A percentile compares a stretch with the other conserved stretches of the same genome.
Conservation (phyloP, 768 basidiomycete genomes). For the Leccinum rimulosum region DNA sequence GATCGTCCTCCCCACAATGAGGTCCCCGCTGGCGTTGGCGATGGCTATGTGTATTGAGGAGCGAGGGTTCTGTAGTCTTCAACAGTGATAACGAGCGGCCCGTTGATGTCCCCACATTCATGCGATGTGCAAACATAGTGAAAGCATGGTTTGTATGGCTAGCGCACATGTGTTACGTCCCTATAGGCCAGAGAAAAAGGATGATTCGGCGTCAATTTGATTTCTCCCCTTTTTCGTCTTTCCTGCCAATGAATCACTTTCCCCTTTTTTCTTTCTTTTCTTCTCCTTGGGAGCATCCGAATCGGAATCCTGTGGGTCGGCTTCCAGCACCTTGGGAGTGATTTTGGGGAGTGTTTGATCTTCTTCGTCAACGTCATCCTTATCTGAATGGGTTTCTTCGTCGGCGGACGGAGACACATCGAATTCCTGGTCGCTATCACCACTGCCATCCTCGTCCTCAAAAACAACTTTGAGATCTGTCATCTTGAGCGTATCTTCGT, state of each 20-base stretch:
- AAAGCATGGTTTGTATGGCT: not conserved
- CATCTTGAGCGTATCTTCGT: constrained; percentile 82
- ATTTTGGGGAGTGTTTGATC: constrained; percentile 11
- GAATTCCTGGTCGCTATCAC: constrained; percentile 21
- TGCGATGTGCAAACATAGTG: not conserved
- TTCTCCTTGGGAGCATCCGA: constrained; percentile 35
- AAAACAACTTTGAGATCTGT: constrained; percentile 83
- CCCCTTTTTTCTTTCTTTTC: constrained; percentile 59
- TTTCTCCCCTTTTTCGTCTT: constrained; percentile 62
- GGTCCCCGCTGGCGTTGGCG: not conserved
- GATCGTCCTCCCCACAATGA: not conserved
- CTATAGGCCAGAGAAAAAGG: constrained; percentile 69
- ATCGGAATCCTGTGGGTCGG: constrained; percentile 21
- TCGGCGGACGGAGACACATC: constrained; percentile 25
- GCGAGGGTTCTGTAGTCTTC: not conserved
- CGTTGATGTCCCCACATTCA: not conserved
- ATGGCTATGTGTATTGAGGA: not conserved
- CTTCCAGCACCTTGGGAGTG: constrained; percentile 4
- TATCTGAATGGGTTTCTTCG: constrained; percentile 18
- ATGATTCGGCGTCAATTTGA: constrained; percentile 51
- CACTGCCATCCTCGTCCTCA: constrained; percentile 35
- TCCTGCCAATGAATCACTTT: constrained; percentile 45
- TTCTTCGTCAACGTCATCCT: constrained; percentile 9
- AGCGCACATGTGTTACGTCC: not conserved
- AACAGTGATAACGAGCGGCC: not conserved